Conservation (phyloP, 2,329 filamentous ascomycete species). For the Thelonectria discophora region DNA sequence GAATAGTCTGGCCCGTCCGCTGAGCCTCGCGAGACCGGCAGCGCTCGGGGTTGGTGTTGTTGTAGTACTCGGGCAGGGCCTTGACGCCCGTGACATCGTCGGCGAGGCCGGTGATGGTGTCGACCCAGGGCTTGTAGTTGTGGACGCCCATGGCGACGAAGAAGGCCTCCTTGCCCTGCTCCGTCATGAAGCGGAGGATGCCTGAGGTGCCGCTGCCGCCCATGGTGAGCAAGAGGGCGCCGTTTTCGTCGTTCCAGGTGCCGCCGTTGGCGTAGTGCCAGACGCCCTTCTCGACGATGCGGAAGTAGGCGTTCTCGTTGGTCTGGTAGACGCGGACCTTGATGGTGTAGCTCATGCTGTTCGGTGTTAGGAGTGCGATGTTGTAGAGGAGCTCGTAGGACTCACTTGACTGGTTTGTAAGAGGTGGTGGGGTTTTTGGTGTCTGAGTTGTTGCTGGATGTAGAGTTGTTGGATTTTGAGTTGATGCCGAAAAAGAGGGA, state of each 20-base stretch:
- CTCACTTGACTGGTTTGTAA: neutral
- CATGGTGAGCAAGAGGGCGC: slow-evolving; percentile 26
- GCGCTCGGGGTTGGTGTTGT: slow-evolving; percentile 17
- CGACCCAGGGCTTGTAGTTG: slow-evolving; percentile 36
- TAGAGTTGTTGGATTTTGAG: neutral
- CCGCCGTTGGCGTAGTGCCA: slow-evolving; percentile 36
- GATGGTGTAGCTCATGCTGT: slow-evolving; percentile 34
- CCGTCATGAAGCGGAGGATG: slow-evolving; percentile 36
- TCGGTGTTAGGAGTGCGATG: neutral
- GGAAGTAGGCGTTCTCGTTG: slow-evolving; percentile 34
- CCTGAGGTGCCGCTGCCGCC: slow-evolving; percentile 32
- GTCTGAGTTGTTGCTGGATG: neutral
- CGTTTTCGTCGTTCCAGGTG: slow-evolving; percentile 26
- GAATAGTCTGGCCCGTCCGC: slow-evolving; percentile 28
- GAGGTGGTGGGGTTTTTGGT: neutral
- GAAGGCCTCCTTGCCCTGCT: slow-evolving; percentile 33
- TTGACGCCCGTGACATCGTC: slow-evolving; percentile 30
- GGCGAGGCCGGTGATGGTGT: slow-evolving; percentile 28
- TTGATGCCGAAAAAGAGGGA: neutral
- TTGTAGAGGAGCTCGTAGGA: neutral
- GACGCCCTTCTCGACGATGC: slow-evolving; percentile 29
- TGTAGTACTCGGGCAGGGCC: slow-evolving; percentile 36
- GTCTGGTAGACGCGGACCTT: slow-evolving; percentile 36
- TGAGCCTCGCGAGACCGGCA: slow-evolving; percentile 20
- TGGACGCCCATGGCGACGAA: slow-evolving; percentile 32